These are phyloP conservation scores for Wakefieldia striispora DNA, from an alignment of 768 basidiomycete species.

Conservation along the genomic window DNA sequence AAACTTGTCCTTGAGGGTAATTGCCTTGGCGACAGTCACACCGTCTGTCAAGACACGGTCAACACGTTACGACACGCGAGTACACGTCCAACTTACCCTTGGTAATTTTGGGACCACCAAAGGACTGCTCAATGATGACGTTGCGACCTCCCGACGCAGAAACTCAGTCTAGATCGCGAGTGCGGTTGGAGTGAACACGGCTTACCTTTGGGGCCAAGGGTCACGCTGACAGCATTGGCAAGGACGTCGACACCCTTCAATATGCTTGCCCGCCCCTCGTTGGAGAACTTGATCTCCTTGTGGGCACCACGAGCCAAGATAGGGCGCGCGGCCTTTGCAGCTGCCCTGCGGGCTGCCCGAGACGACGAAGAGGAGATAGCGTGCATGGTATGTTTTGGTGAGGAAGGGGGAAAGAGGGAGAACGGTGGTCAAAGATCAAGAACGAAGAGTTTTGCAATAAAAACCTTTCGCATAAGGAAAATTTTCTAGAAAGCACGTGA, in stretches of 20 bases:
- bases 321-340: conserved; percentile 54
- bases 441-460: conserved; percentile 19
- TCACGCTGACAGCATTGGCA: conserved; percentile 95
- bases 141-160: conserved; percentile 66
- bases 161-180: conserved; percentile 1
- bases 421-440: not conserved
- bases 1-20: conserved; percentile 94
- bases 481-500: conserved; percentile 35
- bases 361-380: conserved; percentile 66
- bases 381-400: conserved; percentile 51
- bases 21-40: conserved; percentile 96
- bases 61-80: not conserved
- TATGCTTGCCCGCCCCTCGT: conserved; percentile 91
- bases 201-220: conserved; percentile 92
- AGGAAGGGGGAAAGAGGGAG: conserved; percentile 11
- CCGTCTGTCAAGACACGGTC: conserved; percentile 58
- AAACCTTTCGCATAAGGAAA: conserved; percentile 27
- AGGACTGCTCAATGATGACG: conserved; percentile 96
- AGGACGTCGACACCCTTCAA: conserved; percentile 95
- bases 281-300: conserved; percentile 97
- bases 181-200: not conserved
- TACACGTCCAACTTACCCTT: conserved; percentile 58
- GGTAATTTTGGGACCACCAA: conserved; percentile 91
- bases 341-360: conserved; percentile 64
- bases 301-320: conserved; percentile 70